Conservation (phyloP, 306 rosid genomes). For the Luffa acutangula region DNA sequence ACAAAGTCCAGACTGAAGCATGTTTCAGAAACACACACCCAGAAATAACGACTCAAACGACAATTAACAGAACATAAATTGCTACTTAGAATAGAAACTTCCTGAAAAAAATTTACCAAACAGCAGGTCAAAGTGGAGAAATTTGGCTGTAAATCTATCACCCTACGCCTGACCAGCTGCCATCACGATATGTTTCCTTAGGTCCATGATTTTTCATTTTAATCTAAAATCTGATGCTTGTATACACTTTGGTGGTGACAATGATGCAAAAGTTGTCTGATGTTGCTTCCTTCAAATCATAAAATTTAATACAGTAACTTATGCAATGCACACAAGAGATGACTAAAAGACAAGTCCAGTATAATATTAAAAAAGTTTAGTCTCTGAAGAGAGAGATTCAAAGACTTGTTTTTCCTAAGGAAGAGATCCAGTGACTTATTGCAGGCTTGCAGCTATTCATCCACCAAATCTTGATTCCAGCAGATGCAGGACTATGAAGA, state of each 20-base stretch:
- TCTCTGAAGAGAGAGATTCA: not conserved
- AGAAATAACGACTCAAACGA: not conserved
- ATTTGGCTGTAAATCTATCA: conserved; percentile 2
- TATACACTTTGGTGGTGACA: not conserved
- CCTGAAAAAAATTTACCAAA: not conserved
- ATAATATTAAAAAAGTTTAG: not conserved
- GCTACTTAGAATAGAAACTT: not conserved
- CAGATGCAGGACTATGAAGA: not conserved
- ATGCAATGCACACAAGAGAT: not conserved
- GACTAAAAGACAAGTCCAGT: not conserved
- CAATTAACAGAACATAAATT: not conserved
- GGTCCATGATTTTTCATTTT: conserved; percentile 1
- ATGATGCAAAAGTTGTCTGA: not conserved
- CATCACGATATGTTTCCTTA: not conserved
- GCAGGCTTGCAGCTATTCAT: not conserved
- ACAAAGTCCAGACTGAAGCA: not conserved
- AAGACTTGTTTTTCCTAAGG: not conserved
- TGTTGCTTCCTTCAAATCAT: conserved; percentile 8
- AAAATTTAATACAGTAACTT: not conserved
- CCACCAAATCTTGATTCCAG: not conserved
- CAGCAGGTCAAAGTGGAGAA: not conserved
- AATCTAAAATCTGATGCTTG: not conserved
- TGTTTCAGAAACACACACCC: not conserved
- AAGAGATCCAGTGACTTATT: not conserved
- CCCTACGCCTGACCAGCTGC: not conserved